A percentile compares a stretch with the other conserved stretches of the same genome.
phyloP scores from a whole-genome alignment of 306 rosid genomes.

The Alnus rubra region DNA sequence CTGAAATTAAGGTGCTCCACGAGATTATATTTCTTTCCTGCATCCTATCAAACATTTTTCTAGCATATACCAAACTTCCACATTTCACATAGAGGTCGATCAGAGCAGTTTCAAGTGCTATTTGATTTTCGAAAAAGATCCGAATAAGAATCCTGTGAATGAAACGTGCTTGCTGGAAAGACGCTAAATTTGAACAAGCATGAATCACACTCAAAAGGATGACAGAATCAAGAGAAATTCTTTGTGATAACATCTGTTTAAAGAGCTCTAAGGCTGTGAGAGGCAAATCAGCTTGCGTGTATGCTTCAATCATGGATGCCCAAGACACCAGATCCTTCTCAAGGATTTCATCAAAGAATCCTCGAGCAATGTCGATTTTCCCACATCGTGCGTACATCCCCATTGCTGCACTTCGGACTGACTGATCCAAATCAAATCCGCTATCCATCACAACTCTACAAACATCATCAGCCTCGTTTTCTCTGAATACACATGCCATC shows the following conservation, averaged over 20 bases:
- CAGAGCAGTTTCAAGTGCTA: constrained; percentile 35
- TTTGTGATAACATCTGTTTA: constrained; percentile 26
- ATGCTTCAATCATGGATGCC: constrained; percentile 52
- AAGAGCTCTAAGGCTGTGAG: constrained; percentile 39
- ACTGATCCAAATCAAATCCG: constrained; percentile 24
- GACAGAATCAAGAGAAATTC: constrained; percentile 36
- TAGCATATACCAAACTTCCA: constrained; percentile 42
- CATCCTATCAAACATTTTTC: constrained; percentile 38
- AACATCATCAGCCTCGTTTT: constrained; percentile 36
- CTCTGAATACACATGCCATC: constrained; percentile 39
- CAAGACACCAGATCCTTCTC: constrained; percentile 49
- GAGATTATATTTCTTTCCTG: constrained; percentile 38
- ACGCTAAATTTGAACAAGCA: constrained; percentile 45
- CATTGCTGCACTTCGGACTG: constrained; percentile 40
- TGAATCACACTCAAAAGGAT: constrained; percentile 34
- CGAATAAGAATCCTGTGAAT: constrained; percentile 35
- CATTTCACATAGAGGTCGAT: constrained; percentile 49
- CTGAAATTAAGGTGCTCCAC: constrained; percentile 52
- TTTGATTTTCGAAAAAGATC: constrained; percentile 16
- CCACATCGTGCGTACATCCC: constrained; percentile 49
- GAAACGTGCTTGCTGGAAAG: constrained; percentile 36
- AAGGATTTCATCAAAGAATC: constrained; percentile 34
- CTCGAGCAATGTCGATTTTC: constrained; percentile 35
- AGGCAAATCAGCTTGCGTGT: constrained; percentile 33
- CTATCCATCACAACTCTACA: constrained; percentile 14